Conservation (phyloP, 192 early-diverging fungal species). For the Pilaira anomala region DNA sequence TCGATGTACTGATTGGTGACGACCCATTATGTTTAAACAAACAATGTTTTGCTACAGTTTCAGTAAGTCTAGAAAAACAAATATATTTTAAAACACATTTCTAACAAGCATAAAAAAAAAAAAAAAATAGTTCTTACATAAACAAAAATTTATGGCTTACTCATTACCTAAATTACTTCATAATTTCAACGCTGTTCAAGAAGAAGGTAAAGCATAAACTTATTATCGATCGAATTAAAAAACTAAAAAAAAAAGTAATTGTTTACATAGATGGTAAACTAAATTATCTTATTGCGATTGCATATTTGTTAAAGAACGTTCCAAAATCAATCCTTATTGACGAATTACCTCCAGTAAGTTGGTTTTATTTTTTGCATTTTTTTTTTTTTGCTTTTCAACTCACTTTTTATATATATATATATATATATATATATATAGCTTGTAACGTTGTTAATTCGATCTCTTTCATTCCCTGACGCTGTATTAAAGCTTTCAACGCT, state of each 20-base stretch:
- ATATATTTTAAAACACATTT: neutral
- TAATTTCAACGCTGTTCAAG: constrained; percentile 40
- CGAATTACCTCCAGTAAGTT: constrained; percentile 67
- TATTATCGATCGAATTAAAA: neutral
- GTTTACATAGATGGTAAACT: constrained; percentile 55
- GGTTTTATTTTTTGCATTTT: neutral
- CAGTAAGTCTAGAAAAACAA: constrained; percentile 33
- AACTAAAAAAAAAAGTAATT: too few relatives aligned
- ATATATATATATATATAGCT: constrained; percentile 51
- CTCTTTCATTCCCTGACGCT: constrained; percentile 62
- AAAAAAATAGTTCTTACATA: constrained; percentile 63
- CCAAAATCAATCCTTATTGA: constrained; percentile 79
- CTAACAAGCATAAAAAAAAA: neutral
- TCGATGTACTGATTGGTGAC: constrained; percentile 70
- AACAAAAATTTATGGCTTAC: constrained; percentile 81
- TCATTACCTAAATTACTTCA: constrained; percentile 66
- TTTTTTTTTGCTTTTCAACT: neutral
- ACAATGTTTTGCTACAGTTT: constrained; percentile 58
- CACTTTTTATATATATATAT: too few relatives aligned
- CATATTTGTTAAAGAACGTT: constrained; percentile 75
- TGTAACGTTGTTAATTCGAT: constrained; percentile 75
- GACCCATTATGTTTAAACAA: constrained; percentile 68
- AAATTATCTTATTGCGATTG: constrained; percentile 77
- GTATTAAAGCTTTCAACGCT: constrained; percentile 70
- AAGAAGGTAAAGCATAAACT: neutral